Evolutionary conservation across 2,329 filamentous ascomycete species (phyloP).

Genomic region (Pseudogymnoascus sp.): DNA sequence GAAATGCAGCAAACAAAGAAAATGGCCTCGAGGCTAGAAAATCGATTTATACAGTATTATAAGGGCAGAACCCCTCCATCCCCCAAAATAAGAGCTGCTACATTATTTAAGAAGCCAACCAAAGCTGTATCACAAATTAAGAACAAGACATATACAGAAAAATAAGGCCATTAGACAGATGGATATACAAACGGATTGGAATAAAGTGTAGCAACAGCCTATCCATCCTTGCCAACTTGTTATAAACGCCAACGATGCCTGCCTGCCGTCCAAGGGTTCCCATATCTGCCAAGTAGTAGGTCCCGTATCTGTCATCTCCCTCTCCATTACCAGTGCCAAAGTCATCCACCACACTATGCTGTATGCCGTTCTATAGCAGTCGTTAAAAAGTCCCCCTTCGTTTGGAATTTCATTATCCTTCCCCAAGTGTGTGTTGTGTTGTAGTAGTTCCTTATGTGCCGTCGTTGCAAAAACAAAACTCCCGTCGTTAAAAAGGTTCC

Average conservation of each 20-base stretch:
- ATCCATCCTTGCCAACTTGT: neutral
- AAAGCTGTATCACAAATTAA: neutral
- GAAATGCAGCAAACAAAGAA: neutral
- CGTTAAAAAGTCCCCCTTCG: neutral
- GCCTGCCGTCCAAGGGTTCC: neutral
- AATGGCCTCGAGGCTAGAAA: neutral
- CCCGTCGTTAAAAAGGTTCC: constrained; percentile 1
- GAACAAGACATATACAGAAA: neutral
- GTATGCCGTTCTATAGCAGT: constrained; percentile 3
- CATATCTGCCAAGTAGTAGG: neutral
- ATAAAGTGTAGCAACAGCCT: neutral
- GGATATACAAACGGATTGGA: neutral
- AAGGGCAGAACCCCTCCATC: neutral
- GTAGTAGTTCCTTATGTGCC: neutral
- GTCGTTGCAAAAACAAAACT: constrained; percentile 5
- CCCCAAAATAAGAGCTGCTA: neutral
- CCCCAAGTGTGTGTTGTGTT: neutral
- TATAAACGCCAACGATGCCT: neutral
- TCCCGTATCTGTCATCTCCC: neutral
- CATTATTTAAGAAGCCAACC: neutral
- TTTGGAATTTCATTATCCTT: constrained; percentile 4
- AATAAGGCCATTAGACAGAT: neutral
- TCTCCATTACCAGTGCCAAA: neutral
- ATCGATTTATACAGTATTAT: neutral
- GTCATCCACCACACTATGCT: neutral